A percentile compares a stretch with the other conserved stretches of the same genome.
These are phyloP conservation scores for Fulvia fulva DNA, from an alignment of 2,329 filamentous ascomycete species.

Conservation along the genomic window DNA sequence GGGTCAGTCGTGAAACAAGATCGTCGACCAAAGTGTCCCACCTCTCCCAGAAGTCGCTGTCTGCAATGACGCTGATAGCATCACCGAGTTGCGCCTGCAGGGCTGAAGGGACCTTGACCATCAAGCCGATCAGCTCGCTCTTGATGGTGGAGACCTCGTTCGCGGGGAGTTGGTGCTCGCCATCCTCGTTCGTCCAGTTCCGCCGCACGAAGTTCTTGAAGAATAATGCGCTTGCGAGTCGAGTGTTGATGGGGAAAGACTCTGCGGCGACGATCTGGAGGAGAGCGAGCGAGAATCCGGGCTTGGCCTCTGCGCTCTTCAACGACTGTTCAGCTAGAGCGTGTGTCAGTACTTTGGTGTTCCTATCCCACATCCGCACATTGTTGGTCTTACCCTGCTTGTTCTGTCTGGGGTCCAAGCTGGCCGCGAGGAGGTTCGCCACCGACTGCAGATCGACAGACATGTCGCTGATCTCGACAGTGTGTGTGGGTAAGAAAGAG, in stretches of 20 bases:
- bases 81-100: constrained; percentile 94
- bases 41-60: constrained; percentile 93
- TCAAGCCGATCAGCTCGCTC: constrained; percentile 88
- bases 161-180: constrained; percentile 79
- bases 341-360: constrained; percentile 5
- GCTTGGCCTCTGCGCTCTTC: constrained; percentile 72
- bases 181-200: constrained; percentile 94
- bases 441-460: constrained; percentile 59
- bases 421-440: constrained; percentile 83
- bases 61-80: constrained; percentile 93
- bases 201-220: constrained; percentile 98
- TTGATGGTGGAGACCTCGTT: constrained; percentile 90
- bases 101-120: constrained; percentile 83
- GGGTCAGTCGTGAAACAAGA: constrained; percentile 79
- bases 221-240: constrained; percentile 82
- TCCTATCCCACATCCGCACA: not conserved
- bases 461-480: constrained; percentile 41
- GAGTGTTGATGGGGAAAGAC: constrained; percentile 68
- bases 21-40: constrained; percentile 97
- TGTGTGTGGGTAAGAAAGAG: not conserved
- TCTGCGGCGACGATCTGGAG: constrained; percentile 85
- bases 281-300: constrained; percentile 78
- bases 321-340: constrained; percentile 73
- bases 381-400: constrained; percentile 69
- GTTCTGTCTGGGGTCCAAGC: constrained; percentile 80